These are phyloP conservation scores for Pseudogymnoascus sp. DNA, from an alignment of 2,329 filamentous ascomycete genomes.

Conservation along the genomic window DNA sequence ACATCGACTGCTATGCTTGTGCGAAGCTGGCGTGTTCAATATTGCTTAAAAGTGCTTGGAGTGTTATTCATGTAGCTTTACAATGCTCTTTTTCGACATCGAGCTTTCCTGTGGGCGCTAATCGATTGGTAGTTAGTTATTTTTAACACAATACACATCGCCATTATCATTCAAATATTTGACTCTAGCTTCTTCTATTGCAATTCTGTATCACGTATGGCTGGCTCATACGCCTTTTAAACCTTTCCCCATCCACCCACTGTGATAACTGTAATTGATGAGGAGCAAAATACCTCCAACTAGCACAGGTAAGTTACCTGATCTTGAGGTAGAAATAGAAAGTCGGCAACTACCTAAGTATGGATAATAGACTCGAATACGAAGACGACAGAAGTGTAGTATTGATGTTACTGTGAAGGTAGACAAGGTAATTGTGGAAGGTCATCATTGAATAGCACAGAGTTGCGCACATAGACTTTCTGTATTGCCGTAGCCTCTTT, in stretches of 20 bases:
- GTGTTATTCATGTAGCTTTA: not conserved
- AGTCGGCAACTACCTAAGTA: not conserved
- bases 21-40: not conserved
- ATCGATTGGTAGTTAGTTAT: not conserved
- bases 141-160: slow-evolving; percentile 7
- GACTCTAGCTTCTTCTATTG: not conserved
- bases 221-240: not conserved
- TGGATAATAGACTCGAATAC: not conserved
- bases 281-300: not conserved
- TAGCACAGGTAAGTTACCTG: not conserved
- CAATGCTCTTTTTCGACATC: slow-evolving; percentile 2
- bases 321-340: not conserved
- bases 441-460: too few relatives aligned
- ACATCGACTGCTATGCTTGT: not conserved
- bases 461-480: not conserved
- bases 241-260: not conserved
- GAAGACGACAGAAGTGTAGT: not conserved
- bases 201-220: not conserved
- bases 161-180: not conserved
- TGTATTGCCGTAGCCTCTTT: not conserved
- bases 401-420: not conserved
- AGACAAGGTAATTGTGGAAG: not conserved
- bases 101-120: not conserved
- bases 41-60: not conserved
- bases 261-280: not conserved